phyloP scores from a whole-genome alignment of 257 asterid species.

The Solanum bukasovii region DNA sequence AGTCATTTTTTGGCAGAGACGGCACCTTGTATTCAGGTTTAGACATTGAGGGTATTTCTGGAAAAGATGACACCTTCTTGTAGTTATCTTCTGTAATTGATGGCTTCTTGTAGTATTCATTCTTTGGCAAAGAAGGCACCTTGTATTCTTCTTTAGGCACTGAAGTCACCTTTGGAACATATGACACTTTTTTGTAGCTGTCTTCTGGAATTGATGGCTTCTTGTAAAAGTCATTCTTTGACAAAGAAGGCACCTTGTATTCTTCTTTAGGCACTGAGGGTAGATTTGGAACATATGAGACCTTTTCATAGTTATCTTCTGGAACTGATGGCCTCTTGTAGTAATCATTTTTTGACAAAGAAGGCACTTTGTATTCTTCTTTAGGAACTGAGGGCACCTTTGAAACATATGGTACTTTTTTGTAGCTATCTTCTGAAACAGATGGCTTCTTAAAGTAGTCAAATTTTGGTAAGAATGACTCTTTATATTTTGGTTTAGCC shows the following conservation, averaged over 20 bases:
- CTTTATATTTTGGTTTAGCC: too few species aligned
- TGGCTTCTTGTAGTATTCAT: neutral
- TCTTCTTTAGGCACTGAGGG: neutral
- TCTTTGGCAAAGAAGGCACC: neutral
- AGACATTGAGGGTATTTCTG: neutral
- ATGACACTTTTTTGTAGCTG: neutral
- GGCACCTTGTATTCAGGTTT: neutral
- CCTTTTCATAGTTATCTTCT: neutral
- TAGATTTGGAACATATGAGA: neutral
- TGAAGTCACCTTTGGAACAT: neutral
- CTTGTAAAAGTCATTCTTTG: neutral
- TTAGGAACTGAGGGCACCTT: neutral
- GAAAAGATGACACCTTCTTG: neutral
- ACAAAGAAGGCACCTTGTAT: neutral
- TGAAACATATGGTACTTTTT: neutral
- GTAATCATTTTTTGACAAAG: neutral
- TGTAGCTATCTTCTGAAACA: neutral
- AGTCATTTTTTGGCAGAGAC: neutral
- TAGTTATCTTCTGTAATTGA: too few species aligned
- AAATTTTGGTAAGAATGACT: too few species aligned
- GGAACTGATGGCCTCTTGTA: neutral
- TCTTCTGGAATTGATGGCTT: neutral
- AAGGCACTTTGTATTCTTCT: neutral
- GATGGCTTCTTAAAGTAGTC: neutral
- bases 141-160: neutral